These are phyloP conservation scores for Lobosporangium transversale DNA, from an alignment of 192 early-diverging fungal genomes.

Conservation along the genomic window DNA sequence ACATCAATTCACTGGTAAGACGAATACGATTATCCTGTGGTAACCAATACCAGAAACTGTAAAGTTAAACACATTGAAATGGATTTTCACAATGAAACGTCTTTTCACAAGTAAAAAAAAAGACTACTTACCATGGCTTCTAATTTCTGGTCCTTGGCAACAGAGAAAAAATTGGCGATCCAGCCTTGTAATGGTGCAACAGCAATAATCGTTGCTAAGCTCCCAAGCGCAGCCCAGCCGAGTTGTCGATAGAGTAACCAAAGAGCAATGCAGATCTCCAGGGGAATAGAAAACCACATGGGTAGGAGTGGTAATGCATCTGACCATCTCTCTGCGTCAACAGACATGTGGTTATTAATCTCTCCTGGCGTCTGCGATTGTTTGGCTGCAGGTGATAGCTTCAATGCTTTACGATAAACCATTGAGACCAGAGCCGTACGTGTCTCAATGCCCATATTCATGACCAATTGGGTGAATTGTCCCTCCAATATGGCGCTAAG, in stretches of 20 bases:
- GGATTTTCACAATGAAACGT: no score
- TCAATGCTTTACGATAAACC: conserved; percentile 48
- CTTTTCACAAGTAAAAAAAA: neutral
- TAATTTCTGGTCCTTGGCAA: conserved; percentile 21
- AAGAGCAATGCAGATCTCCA: conserved; percentile 29
- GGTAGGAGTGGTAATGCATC: conserved; percentile 11
- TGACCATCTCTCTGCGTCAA: conserved; percentile 43
- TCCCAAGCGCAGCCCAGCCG: conserved; percentile 29
- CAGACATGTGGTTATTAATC: conserved; percentile 44
- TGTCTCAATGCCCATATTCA: conserved; percentile 73
- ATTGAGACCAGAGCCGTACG: conserved; percentile 52
- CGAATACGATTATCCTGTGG: conserved; percentile 39
- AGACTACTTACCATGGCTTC: conserved; percentile 17
- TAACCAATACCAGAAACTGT: no score
- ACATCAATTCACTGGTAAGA: conserved; percentile 32
- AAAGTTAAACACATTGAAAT: no score
- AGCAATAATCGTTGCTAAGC: conserved; percentile 17
- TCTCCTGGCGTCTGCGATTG: conserved; percentile 33
- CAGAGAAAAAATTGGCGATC: conserved; percentile 19
- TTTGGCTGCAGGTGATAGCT: conserved; percentile 19
- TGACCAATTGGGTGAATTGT: conserved; percentile 12
- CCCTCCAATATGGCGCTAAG: conserved; percentile 3
- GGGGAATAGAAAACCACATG: conserved; percentile 10
- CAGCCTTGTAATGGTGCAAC: conserved; percentile 24
- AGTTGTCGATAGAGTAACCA: conserved; percentile 38